Evolutionary conservation across 768 basidiomycete genomes (phyloP), one percentile per base, ranked within the genome.

Genomic region (Harrya chromipes): DNA sequence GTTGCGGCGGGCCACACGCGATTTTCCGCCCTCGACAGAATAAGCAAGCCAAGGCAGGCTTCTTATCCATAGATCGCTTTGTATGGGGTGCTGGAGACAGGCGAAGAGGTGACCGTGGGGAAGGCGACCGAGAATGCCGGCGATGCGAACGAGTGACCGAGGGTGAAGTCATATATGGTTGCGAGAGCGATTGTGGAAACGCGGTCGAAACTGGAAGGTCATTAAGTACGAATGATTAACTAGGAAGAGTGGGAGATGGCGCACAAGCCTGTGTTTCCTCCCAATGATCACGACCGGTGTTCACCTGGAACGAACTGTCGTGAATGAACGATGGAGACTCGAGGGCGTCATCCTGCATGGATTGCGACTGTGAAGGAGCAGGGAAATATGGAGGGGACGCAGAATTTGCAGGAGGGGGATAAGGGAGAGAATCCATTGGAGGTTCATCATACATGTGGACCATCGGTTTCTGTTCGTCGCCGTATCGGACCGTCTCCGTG

Each of bases 1-100:
- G 73, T 12, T 72, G 56, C 3, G 82, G 80, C 11, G 82, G 77
- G 0, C 84, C 83, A 52, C 84, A 85, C 9, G 84, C 84, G 43
- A 85, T 85, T 68, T 85, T 85, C 36, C 83, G 72, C 6, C 81
- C 82, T 35, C 83, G 73, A 59, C 83, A 85, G 58, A 85, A 85
- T 6, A 82, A 68, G 54, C 83, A 84, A 1, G 83, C 83, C 1
- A 84, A 70, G 3, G 78, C 74, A 14, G 83, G 83, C 53, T 84
- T 84, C 69, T 79, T 81, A 46, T 72, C 69, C 21, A 66, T 37
- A 4, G 57, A 29, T 46, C 69, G 59, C 39, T 66, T 68, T 0
- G 43, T 7, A 21, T 58, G 62, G 2, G 62, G 60, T 11, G 26
- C 27, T 4, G 67, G 65, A 0, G 67, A 67, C 51, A 62, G 10